Percentiles rank a stretch among this genome's conserved stretches.
phyloP scores from a whole-genome alignment of 1,284 basidiomycete genomes.

The Melampsora americana region DNA sequence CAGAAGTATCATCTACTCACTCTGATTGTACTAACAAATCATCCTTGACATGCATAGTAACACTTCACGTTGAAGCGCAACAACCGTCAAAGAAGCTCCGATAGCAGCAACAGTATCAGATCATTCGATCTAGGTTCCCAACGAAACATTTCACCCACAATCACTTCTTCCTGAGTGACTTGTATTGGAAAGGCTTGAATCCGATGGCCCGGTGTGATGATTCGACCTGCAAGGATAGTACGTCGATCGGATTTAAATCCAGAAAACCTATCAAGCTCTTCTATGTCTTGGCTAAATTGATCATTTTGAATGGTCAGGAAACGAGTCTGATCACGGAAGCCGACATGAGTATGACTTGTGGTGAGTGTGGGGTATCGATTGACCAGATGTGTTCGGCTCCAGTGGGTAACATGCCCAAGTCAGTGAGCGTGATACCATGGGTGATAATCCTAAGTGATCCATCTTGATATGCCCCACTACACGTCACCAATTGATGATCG shows the following conservation, averaged over 20 bases:
- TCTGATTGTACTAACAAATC: slow-evolving; percentile 11
- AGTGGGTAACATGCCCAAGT: slow-evolving; percentile 11
- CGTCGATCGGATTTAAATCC: slow-evolving; percentile 10
- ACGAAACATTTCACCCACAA: slow-evolving; percentile 11
- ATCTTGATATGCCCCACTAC: slow-evolving; percentile 41
- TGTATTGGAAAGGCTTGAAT: slow-evolving; percentile 15
- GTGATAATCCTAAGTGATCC: slow-evolving; percentile 23
- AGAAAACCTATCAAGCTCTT: slow-evolving; percentile 23
- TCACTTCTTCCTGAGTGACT: slow-evolving; percentile 19
- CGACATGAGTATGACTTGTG: not conserved
- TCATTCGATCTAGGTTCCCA: slow-evolving; percentile 1
- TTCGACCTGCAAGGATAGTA: slow-evolving; percentile 25
- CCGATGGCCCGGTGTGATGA: not conserved
- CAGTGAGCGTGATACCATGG: slow-evolving; percentile 12
- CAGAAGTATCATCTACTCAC: not conserved
- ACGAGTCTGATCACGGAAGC: slow-evolving; percentile 19
- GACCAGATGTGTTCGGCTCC: slow-evolving; percentile 29
- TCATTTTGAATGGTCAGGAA: slow-evolving; percentile 5
- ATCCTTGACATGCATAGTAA: slow-evolving; percentile 9
- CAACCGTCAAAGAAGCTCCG: not conserved
- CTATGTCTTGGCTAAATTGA: not conserved
- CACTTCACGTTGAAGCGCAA: slow-evolving; percentile 19
- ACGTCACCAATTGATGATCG: slow-evolving; percentile 27
- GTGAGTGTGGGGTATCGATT: not conserved
- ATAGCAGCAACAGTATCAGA: slow-evolving; percentile 7